Evolutionary conservation across 2,329 filamentous ascomycete genomes (phyloP).

Genomic region (Teratosphaeria destructans): DNA sequence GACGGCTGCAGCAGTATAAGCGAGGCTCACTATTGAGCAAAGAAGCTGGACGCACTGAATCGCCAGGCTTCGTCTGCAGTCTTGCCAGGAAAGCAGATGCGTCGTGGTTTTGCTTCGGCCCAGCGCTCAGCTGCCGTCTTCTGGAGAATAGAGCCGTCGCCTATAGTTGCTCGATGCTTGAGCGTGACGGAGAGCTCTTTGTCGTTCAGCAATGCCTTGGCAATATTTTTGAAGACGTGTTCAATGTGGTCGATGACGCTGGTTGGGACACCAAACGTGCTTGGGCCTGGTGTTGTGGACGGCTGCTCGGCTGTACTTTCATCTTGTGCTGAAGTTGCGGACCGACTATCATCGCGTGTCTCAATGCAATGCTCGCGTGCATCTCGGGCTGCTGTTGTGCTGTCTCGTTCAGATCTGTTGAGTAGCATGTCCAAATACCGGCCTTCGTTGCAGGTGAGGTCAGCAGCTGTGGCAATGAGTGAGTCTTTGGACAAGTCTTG

Average conservation of each 20-base stretch:
- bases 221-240: slow-evolving; percentile 42
- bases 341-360: neutral
- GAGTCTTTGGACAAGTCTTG: slow-evolving; percentile 14
- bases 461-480: slow-evolving; percentile 11
- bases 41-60: slow-evolving; percentile 33
- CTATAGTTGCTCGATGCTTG: slow-evolving; percentile 14
- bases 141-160: slow-evolving; percentile 9
- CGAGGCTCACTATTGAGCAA: neutral
- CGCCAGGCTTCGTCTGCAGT: slow-evolving; percentile 48
- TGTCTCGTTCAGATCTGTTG: neutral
- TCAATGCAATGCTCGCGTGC: neutral
- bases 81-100: slow-evolving; percentile 44
- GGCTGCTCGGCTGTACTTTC: neutral
- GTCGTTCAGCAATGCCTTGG: slow-evolving; percentile 38
- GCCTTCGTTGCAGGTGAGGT: slow-evolving; percentile 5
- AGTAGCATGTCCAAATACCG: neutral
- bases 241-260: slow-evolving; percentile 36
- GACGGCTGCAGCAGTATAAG: slow-evolving; percentile 32
- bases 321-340: neutral
- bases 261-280: neutral
- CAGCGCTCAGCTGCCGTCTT: slow-evolving; percentile 8
- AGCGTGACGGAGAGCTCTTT: slow-evolving; percentile 41
- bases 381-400: neutral
- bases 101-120: slow-evolving; percentile 11
- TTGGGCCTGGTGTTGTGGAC: neutral